Conservation (phyloP, 2,329 filamentous ascomycete genomes). For the Cladorrhinum sp. region DNA sequence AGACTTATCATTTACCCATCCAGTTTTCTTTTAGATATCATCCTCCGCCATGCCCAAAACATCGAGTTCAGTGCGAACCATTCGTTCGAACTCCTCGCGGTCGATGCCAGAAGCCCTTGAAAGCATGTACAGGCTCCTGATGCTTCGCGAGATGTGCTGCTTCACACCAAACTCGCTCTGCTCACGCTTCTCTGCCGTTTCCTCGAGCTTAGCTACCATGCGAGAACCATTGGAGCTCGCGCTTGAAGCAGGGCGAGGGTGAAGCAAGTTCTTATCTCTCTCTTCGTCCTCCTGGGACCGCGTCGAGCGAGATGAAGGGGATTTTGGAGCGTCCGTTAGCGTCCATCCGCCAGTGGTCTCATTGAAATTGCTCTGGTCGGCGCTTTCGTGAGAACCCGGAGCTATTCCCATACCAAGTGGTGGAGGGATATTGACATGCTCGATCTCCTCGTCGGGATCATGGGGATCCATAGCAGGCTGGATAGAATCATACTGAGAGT, state of each 20-base stretch:
- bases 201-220: slow-evolving; percentile 61
- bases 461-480: slow-evolving; percentile 79
- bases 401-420: slow-evolving; percentile 34
- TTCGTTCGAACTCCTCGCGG: slow-evolving; percentile 68
- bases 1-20: too few relatives aligned
- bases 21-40: slow-evolving; percentile 30
- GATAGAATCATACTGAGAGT: slow-evolving; percentile 71
- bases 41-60: slow-evolving; percentile 67
- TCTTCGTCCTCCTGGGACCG: slow-evolving; percentile 38
- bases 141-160: slow-evolving; percentile 73
- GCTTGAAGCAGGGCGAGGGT: slow-evolving; percentile 59
- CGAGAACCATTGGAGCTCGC: slow-evolving; percentile 54
- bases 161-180: slow-evolving; percentile 71
- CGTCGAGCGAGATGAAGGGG: slow-evolving; percentile 36
- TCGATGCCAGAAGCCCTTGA: slow-evolving; percentile 70
- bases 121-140: slow-evolving; percentile 73
- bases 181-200: slow-evolving; percentile 53
- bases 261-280: slow-evolving; percentile 40
- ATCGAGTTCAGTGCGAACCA: slow-evolving; percentile 70
- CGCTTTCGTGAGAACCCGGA: slow-evolving; percentile 11
- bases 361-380: slow-evolving; percentile 27
- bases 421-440: slow-evolving; percentile 34
- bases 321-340: slow-evolving; percentile 40
- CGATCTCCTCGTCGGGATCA: slow-evolving; percentile 69
- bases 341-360: slow-evolving; percentile 42